phyloP scores from a whole-genome alignment of 2,329 filamentous ascomycete genomes.

The Pseudogymnoascus sp. region DNA sequence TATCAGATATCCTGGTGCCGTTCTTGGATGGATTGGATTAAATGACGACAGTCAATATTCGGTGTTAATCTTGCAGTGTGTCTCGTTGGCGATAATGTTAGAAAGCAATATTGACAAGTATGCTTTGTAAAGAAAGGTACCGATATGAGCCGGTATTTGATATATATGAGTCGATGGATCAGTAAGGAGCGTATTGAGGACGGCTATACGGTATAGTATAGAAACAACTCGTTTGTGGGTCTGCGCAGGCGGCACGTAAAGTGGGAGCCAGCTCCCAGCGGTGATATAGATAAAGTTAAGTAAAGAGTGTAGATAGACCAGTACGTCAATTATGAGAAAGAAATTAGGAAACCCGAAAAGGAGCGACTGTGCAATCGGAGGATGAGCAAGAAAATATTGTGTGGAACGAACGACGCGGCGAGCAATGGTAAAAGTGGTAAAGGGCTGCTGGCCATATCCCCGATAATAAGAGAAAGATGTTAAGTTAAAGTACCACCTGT shows the following conservation, averaged over 20 bases:
- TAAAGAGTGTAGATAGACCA: conserved; percentile 4
- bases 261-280: conserved; percentile 52
- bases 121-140: conserved; percentile 20
- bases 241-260: conserved; percentile 31
- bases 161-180: conserved; percentile 19
- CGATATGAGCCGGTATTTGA: conserved; percentile 29
- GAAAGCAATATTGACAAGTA: conserved; percentile 14
- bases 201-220: conserved; percentile 32
- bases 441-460: conserved; percentile 45
- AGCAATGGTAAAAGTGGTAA: conserved; percentile 32
- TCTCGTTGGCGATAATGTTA: conserved; percentile 9
- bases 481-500: conserved; percentile 14
- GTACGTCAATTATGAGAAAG: conserved; percentile 28
- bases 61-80: conserved; percentile 15
- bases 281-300: conserved; percentile 36
- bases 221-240: conserved; percentile 39
- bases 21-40: background rate
- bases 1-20: background rate
- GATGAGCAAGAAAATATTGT: conserved; percentile 32
- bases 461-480: conserved; percentile 46
- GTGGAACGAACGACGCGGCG: conserved; percentile 36
- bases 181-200: conserved; percentile 37
- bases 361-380: conserved; percentile 44
- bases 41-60: background rate
- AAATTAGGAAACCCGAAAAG: conserved; percentile 40